Conservation (phyloP, 2,329 filamentous ascomycete genomes). For the Nemania abortiva region DNA sequence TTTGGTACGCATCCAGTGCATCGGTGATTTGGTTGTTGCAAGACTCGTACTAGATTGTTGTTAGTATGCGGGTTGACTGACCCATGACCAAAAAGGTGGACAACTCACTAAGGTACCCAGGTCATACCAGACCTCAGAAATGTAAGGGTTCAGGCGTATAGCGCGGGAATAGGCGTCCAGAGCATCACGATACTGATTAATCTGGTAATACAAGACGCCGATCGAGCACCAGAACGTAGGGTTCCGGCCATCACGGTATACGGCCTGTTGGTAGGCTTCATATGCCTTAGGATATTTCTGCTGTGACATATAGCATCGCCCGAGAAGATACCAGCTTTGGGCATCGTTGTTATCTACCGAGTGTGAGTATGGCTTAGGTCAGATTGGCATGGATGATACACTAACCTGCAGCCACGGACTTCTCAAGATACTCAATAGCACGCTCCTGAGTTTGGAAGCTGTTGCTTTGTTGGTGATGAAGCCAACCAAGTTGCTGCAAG, state of each 20-base stretch:
- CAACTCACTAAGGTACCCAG: slow-evolving; percentile 88
- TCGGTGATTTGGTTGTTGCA: slow-evolving; percentile 99
- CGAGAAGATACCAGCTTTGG: slow-evolving; percentile 98
- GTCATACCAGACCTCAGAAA: slow-evolving; percentile 99
- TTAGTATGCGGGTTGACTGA: slow-evolving; percentile 49
- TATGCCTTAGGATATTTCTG: slow-evolving; percentile 99
- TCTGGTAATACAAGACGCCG: slow-evolving; percentile 98
- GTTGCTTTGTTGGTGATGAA: slow-evolving; percentile 95
- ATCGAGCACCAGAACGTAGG: slow-evolving; percentile 99
- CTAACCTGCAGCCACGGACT: slow-evolving; percentile 92
- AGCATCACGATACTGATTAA: slow-evolving; percentile 98
- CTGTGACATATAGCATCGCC: slow-evolving; percentile 98
- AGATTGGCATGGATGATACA: slow-evolving; percentile 36
- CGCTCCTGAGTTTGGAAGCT: slow-evolving; percentile 93
- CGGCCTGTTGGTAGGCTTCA: slow-evolving; percentile 97
- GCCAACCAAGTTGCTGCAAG: slow-evolving; percentile 95
- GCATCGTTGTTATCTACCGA: slow-evolving; percentile 87
- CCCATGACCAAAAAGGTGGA: slow-evolving; percentile 33
- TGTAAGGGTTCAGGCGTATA: slow-evolving; percentile 96
- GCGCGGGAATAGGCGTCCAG: slow-evolving; percentile 97
- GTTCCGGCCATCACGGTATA: slow-evolving; percentile 96
- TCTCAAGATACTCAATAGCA: slow-evolving; percentile 96
- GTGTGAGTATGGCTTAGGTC: slow-evolving; percentile 47
- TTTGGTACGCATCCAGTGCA: slow-evolving; percentile 93
- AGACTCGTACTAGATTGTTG: slow-evolving; percentile 81